phyloP scores from a whole-genome alignment of 345 rosid genomes.

The Pistacia vera region DNA sequence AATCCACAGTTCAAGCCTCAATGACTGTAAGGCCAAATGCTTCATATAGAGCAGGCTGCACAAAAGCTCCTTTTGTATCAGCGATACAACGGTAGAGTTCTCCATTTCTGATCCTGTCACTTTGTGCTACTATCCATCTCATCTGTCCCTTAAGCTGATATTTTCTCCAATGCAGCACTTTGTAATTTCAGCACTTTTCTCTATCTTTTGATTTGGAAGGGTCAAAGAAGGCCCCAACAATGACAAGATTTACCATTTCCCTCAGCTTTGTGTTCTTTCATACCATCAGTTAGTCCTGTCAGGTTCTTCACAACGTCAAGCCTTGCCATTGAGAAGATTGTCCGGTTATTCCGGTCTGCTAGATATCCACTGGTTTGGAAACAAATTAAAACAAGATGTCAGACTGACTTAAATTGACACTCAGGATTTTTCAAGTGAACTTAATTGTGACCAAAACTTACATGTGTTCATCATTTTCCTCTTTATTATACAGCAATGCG shows the following conservation, averaged over 20 bases:
- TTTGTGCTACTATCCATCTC: conserved; percentile 82
- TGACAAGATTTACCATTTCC: conserved; percentile 61
- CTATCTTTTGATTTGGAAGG: conserved; percentile 70
- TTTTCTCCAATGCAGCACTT: conserved; percentile 59
- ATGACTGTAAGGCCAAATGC: conserved; percentile 87
- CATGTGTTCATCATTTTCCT: conserved; percentile 78
- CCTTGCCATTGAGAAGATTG: conserved; percentile 97
- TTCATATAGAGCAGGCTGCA: conserved; percentile 78
- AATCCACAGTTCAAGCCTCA: conserved; percentile 88
- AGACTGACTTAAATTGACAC: not conserved
- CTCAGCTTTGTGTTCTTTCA: conserved; percentile 74
- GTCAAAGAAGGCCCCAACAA: conserved; percentile 75
- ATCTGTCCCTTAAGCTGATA: conserved; percentile 77
- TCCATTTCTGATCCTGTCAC: conserved; percentile 55
- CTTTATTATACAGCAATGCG: conserved; percentile 56
- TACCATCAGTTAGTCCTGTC: conserved; percentile 87
- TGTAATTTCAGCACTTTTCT: conserved; percentile 74
- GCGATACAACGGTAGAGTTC: conserved; percentile 76
- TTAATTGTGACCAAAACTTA: conserved; percentile 29
- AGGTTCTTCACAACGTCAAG: conserved; percentile 85
- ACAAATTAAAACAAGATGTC: conserved; percentile 3
- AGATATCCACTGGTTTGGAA: conserved; percentile 61
- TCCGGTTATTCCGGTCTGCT: conserved; percentile 75
- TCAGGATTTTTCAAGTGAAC: not conserved
- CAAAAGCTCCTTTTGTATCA: conserved; percentile 76